These are phyloP conservation scores for Dendrobium huoshanense DNA, from an alignment of 106 monocot genomes.

Conservation along the genomic window DNA sequence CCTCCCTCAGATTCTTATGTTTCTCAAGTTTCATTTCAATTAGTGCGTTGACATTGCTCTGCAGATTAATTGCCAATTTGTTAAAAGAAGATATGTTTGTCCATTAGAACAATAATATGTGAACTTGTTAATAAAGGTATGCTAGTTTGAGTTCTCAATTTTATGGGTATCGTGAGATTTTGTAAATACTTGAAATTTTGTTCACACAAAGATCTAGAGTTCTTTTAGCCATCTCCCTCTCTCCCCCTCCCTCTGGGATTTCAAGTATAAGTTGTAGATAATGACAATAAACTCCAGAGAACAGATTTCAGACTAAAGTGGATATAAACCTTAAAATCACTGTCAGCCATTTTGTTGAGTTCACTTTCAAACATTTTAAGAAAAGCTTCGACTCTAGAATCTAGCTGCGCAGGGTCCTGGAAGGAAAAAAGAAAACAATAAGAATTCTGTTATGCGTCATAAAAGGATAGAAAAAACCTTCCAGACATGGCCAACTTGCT, in stretches of 20 bases:
- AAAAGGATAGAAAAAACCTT: background rate
- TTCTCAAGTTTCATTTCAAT: conserved; percentile 93
- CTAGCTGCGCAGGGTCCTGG: conserved; percentile 83
- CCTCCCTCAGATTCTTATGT: conserved; percentile 83
- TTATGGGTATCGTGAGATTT: no score
- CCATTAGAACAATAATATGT: background rate
- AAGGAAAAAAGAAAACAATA: background rate
- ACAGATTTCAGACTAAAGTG: background rate
- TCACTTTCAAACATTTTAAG: conserved; percentile 61
- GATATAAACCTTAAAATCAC: conserved; percentile 56
- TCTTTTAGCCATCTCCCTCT: no score
- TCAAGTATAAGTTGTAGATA: background rate
- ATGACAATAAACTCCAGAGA: background rate
- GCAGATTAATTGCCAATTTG: conserved; percentile 3
- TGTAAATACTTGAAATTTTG: background rate
- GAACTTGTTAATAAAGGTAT: background rate
- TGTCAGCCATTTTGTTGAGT: conserved; percentile 57
- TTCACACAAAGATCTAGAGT: background rate
- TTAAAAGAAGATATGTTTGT: background rate
- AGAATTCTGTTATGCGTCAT: background rate
- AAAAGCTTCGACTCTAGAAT: conserved; percentile 71
- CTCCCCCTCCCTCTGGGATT: no score
- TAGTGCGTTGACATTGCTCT: conserved; percentile 79
- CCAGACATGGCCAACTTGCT: background rate
- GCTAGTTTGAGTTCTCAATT: background rate